phyloP scores from a whole-genome alignment of 192 early-diverging fungal species.

The Backusella tuberculispora region DNA sequence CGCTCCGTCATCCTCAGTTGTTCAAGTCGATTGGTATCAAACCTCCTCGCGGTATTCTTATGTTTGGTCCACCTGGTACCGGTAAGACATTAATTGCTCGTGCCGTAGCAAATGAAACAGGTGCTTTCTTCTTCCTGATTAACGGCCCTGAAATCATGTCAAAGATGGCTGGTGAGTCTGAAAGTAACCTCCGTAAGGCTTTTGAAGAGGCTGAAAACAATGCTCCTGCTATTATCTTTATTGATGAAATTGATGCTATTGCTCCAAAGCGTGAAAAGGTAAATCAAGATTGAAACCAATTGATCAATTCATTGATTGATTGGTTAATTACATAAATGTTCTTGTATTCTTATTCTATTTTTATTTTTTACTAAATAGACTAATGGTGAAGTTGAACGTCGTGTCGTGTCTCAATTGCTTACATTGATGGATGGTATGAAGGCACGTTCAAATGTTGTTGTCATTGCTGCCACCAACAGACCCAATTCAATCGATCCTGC shows the following conservation, averaged over 20 bases:
- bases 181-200: slow-evolving; percentile 96
- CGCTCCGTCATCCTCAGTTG: slow-evolving; percentile 96
- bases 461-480: slow-evolving; percentile 99
- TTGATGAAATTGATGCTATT: slow-evolving; percentile 98
- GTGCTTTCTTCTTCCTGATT: slow-evolving; percentile 99
- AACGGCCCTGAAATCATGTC: slow-evolving; percentile 99
- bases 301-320: background rate
- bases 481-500: slow-evolving; percentile 99
- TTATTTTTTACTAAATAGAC: slow-evolving; percentile 39
- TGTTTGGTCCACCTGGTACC: slow-evolving; percentile 98
- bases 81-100: slow-evolving; percentile 99
- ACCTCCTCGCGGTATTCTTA: slow-evolving; percentile 96
- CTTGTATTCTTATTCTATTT: background rate
- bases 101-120: slow-evolving; percentile 98
- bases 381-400: slow-evolving; percentile 93
- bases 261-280: slow-evolving; percentile 86
- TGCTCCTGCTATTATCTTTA: slow-evolving; percentile 94
- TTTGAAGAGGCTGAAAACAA: slow-evolving; percentile 99
- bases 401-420: slow-evolving; percentile 95
- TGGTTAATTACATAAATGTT: background rate
- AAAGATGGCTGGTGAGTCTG: slow-evolving; percentile 99
- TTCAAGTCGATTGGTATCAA: slow-evolving; percentile 99
- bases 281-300: background rate
- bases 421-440: slow-evolving; percentile 91
- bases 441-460: slow-evolving; percentile 95